These are phyloP conservation scores for Fagopyrum homotropicum DNA, from an alignment of 148 eudicot genomes.

Conservation along the genomic window DNA sequence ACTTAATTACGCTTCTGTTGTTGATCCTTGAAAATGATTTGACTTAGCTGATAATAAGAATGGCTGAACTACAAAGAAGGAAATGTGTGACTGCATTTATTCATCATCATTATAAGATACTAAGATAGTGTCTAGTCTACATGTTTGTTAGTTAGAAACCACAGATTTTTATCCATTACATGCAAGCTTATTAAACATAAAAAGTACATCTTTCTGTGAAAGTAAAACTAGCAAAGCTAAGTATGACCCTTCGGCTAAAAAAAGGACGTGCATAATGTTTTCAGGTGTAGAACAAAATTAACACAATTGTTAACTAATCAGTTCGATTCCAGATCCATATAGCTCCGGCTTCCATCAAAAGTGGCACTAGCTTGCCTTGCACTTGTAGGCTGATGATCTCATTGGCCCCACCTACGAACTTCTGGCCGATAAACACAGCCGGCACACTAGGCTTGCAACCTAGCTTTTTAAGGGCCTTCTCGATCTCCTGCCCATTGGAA, in stretches of 20 bases:
- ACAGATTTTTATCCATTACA: not conserved
- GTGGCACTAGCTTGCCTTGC: not conserved
- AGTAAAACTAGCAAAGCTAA: not conserved
- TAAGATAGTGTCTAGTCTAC: not conserved
- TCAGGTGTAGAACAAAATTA: not conserved
- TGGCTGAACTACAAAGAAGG: not conserved
- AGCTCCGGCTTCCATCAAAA: constrained; percentile 4
- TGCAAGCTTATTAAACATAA: not conserved
- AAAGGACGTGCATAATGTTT: too few relatives aligned
- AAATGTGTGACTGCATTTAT: not conserved
- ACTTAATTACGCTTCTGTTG: too few relatives aligned
- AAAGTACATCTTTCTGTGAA: not conserved
- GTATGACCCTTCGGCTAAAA: not conserved
- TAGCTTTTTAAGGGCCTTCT: constrained; percentile 25
- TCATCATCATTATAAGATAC: not conserved
- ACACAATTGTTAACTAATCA: not conserved
- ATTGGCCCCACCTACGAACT: not conserved
- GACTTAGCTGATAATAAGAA: not conserved
- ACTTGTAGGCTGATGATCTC: constrained; percentile 7
- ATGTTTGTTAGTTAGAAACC: not conserved
- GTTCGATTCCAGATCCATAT: constrained; percentile 5
- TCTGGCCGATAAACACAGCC: constrained; percentile 4
- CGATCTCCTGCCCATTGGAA: constrained; percentile 37
- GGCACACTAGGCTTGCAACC: constrained; percentile 36
- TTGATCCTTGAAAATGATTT: too few relatives aligned